Evolutionary conservation across 352 stramenopile genomes (phyloP), one percentile per base, ranked within the genome.

Genomic region (Phytophthora crassamura): DNA sequence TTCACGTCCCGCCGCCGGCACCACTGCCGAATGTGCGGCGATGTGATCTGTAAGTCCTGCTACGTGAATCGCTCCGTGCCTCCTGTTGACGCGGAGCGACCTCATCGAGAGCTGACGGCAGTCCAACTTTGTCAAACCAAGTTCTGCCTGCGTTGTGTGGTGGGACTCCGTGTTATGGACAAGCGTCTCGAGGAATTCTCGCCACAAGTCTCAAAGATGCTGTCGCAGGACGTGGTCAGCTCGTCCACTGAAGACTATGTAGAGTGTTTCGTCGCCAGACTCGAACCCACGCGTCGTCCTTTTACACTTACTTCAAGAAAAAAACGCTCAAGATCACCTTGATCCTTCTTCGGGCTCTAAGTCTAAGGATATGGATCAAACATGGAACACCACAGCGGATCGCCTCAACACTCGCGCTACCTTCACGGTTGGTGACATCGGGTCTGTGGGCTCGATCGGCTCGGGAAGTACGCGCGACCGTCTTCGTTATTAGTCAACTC

Each of bases 111-210:
- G 28, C 28, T 6, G 28, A 32, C 28, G 28, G 28, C 28, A 32
- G 28, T 32, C 28, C 28, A 32, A 8, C 28, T 84, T 28, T 76
- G 64, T 15, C 50, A 67, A 20, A 82, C 75, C 32, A 86, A 88
- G 42, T 88, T 88, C 34, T 88, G 78, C 39, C 74, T 88, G 51
- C 76, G 76, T 14, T 88, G 74, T 28, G 67, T 88, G 57, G 72
- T 88, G 68, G 34, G 67, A 6, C 60, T 88, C 18, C 78, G 78
- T 12, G 64, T 50, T 0, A 72, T 77, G 32, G 78, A 85, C 47
- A 77, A 70, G 11, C 67, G 63, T 9, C 30, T 74, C 32, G 48
- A 72, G 15, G 62, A 67, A 30, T 78, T 83, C 22, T 56, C 64
- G 0, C 66, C 69, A 22, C 62, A 79, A 28, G 69, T 78, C 25